Conservation (phyloP, 2,329 filamentous ascomycete species). For the Passalora sequoiae region DNA sequence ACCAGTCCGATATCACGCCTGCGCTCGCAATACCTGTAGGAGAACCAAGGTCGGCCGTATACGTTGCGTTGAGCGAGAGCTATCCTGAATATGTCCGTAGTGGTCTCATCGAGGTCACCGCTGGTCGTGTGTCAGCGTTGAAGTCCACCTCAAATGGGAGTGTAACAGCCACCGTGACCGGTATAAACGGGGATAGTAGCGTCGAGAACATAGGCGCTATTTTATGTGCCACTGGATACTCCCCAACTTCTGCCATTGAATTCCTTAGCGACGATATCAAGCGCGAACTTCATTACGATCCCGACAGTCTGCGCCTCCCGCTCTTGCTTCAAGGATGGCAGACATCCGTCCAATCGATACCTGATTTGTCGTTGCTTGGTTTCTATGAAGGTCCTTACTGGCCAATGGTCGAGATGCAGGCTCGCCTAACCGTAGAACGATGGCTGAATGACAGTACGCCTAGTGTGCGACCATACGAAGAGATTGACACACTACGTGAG, state of each 20-base stretch:
- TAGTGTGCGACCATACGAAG: conserved; percentile 25
- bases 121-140: conserved; percentile 35
- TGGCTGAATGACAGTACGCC: conserved; percentile 48
- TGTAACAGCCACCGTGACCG: conserved; percentile 8
- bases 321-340: conserved; percentile 57
- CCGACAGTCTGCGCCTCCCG: conserved; percentile 52
- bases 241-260: conserved; percentile 57
- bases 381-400: conserved; percentile 82
- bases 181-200: neutral
- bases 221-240: conserved; percentile 71
- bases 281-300: conserved; percentile 53
- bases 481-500: conserved; percentile 45
- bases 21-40: conserved; percentile 21
- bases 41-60: conserved; percentile 16
- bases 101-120: conserved; percentile 42
- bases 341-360: conserved; percentile 46
- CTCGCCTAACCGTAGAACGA: conserved; percentile 58
- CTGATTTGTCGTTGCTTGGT: conserved; percentile 70
- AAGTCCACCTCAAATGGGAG: conserved; percentile 5
- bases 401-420: conserved; percentile 84
- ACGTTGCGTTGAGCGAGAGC: conserved; percentile 64
- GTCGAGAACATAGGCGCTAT: conserved; percentile 60
- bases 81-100: conserved; percentile 71
- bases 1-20: conserved; percentile 38
- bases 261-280: conserved; percentile 58